phyloP scores from a whole-genome alignment of 805 yeast species.

The Kodamaea restingae region DNA sequence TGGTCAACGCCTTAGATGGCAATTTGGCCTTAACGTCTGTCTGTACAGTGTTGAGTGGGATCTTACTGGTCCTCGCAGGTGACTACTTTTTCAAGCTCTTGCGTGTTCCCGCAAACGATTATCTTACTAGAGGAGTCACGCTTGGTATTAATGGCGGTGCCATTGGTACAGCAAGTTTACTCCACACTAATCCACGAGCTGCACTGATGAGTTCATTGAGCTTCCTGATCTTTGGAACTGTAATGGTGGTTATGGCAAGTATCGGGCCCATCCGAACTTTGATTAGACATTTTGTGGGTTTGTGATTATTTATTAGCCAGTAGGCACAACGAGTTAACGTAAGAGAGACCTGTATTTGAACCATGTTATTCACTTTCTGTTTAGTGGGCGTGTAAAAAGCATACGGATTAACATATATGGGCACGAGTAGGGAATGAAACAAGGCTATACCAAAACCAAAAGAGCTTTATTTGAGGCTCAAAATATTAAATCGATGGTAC shows the following conservation, averaged over 20 bases:
- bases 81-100: constrained; percentile 49
- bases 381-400: no score
- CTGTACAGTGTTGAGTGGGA: constrained; percentile 72
- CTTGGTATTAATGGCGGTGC: constrained; percentile 80
- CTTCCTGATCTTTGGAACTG: constrained; percentile 68
- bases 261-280: constrained; percentile 41
- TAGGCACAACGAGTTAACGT: no score
- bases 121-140: constrained; percentile 71
- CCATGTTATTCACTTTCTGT: no score
- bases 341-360: no score
- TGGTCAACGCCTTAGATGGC: constrained; percentile 63
- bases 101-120: constrained; percentile 57
- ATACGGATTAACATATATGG: no score
- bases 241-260: constrained; percentile 66
- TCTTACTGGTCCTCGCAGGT: constrained; percentile 66
- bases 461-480: no score
- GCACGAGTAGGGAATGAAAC: no score
- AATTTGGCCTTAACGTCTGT: constrained; percentile 72
- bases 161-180: constrained; percentile 71
- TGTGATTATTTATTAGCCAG: constrained; percentile 10
- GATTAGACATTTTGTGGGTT: constrained; percentile 45
- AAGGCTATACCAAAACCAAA: no score
- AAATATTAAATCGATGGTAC: no score
- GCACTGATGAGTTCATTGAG: constrained; percentile 73
- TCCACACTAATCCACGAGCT: constrained; percentile 70